Evolutionary conservation across 1,139 yeast genomes (phyloP).

Genomic region (Magnusiomyces sp.): DNA sequence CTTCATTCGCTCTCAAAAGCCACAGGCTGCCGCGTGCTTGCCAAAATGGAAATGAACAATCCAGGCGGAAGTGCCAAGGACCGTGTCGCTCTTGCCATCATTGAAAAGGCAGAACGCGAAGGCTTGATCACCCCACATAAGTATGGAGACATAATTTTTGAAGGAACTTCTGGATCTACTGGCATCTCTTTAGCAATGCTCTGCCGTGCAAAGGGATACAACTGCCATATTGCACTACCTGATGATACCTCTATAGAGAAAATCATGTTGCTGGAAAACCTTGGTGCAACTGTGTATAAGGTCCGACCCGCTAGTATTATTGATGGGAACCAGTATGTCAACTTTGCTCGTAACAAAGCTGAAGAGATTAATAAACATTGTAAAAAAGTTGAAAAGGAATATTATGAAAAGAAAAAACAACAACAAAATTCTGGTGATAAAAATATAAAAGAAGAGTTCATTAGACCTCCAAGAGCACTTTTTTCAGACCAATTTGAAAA

Average conservation of each 20-base stretch:
- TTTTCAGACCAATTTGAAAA: slow-evolving; percentile 97
- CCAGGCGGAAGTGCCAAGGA: slow-evolving; percentile 98
- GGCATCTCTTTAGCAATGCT: slow-evolving; percentile 89
- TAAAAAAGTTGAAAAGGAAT: background rate
- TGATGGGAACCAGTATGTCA: slow-evolving; percentile 88
- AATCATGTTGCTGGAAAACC: slow-evolving; percentile 53
- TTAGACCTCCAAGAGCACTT: slow-evolving; percentile 40
- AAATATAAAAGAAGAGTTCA: slow-evolving; percentile 10
- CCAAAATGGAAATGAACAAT: slow-evolving; percentile 75
- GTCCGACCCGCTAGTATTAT: slow-evolving; percentile 94
- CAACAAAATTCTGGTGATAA: background rate
- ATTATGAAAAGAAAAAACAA: background rate
- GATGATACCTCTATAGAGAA: slow-evolving; percentile 89
- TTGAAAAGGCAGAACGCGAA: slow-evolving; percentile 52
- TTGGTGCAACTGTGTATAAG: slow-evolving; percentile 81
- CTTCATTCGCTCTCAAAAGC: slow-evolving; percentile 61
- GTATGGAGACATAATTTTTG: slow-evolving; percentile 61
- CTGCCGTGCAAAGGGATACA: slow-evolving; percentile 80
- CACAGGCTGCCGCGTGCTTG: slow-evolving; percentile 79
- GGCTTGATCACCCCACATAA: slow-evolving; percentile 52
- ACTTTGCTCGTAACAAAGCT: slow-evolving; percentile 69
- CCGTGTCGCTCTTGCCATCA: slow-evolving; percentile 82
- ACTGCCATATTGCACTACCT: slow-evolving; percentile 87
- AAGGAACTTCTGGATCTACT: slow-evolving; percentile 94
- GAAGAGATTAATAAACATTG: slow-evolving; percentile 36